These are phyloP conservation scores for Fusarium graminum DNA, from an alignment of 2,329 filamentous ascomycete genomes.

Conservation along the genomic window DNA sequence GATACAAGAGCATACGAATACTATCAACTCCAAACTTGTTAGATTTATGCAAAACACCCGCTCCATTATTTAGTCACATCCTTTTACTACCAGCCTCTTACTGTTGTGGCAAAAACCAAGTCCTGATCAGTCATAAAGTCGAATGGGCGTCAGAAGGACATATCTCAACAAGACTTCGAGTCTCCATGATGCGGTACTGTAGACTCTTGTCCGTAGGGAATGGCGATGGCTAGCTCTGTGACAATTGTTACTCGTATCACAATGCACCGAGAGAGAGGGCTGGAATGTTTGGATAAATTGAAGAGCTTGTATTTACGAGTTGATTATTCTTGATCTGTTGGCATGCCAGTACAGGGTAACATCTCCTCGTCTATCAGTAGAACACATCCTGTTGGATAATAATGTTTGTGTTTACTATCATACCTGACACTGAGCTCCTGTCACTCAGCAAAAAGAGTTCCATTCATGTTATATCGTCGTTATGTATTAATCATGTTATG, in stretches of 20 bases:
- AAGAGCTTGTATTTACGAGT: too few relatives aligned
- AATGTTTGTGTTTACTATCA: not conserved
- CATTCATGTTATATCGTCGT: too few relatives aligned
- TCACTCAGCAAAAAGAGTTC: too few relatives aligned
- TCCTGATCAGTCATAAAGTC: not conserved
- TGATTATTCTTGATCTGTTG: too few relatives aligned
- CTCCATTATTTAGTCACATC: not conserved
- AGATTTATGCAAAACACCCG: not conserved
- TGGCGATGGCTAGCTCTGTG: too few relatives aligned
- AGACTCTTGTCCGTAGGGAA: not conserved
- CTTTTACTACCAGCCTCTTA: not conserved
- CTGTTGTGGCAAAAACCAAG: not conserved
- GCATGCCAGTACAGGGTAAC: not conserved
- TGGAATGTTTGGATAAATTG: too few relatives aligned
- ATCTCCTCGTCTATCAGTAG: not conserved
- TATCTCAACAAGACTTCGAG: not conserved
- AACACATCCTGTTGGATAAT: not conserved
- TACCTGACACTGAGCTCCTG: too few relatives aligned
- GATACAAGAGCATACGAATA: not conserved
- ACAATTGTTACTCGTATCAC: too few relatives aligned
- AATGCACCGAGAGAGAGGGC: too few relatives aligned
- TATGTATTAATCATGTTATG: too few relatives aligned
- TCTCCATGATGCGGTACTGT: not conserved
- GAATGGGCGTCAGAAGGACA: not conserved
- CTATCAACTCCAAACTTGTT: not conserved